Evolutionary conservation across 1,284 basidiomycete species (phyloP).

Genomic region (Taiwanofungus camphoratus): DNA sequence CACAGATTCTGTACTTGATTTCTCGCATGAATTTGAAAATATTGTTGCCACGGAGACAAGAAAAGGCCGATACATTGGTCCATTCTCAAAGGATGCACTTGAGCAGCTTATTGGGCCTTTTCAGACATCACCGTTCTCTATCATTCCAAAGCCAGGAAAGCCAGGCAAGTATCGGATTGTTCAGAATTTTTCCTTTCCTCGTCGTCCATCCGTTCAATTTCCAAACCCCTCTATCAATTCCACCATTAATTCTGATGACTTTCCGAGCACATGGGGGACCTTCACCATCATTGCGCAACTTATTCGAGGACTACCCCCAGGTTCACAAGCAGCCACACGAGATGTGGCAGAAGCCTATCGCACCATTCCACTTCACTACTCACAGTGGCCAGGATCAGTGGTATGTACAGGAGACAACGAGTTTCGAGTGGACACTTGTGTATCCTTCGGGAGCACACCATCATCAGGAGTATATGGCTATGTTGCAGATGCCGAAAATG

Average conservation of each 20-base stretch:
- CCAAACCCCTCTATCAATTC: conserved; percentile 4
- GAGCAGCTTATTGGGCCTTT: conserved; percentile 4
- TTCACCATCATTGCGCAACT: conserved; percentile 14
- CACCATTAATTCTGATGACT: conserved; percentile 11
- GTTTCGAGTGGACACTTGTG: conserved; percentile 1
- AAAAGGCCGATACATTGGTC: conserved; percentile 26
- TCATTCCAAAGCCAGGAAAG: conserved; percentile 7
- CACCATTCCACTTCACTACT: conserved; percentile 8
- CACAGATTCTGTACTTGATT: conserved; percentile 10
- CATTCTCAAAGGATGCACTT: conserved; percentile 16
- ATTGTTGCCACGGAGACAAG: conserved; percentile 22
- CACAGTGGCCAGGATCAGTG: conserved; percentile 22
- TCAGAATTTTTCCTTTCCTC: conserved; percentile 20
- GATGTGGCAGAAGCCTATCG: conserved; percentile 19
- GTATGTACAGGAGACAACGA: conserved; percentile 15
- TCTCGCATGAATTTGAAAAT: neutral
- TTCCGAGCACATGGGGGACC: conserved; percentile 18
- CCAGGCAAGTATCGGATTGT: conserved; percentile 7
- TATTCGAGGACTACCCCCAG: conserved; percentile 14
- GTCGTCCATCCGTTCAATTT: neutral
- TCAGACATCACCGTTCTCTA: conserved; percentile 6
- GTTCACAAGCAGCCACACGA: conserved; percentile 14
- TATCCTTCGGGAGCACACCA: conserved; percentile 2
- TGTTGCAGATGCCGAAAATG: conserved; percentile 4
- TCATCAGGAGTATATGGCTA: conserved; percentile 5